These are phyloP conservation scores for Fusarium secorum DNA, from an alignment of 2,329 filamentous ascomycete genomes.

Conservation along the genomic window DNA sequence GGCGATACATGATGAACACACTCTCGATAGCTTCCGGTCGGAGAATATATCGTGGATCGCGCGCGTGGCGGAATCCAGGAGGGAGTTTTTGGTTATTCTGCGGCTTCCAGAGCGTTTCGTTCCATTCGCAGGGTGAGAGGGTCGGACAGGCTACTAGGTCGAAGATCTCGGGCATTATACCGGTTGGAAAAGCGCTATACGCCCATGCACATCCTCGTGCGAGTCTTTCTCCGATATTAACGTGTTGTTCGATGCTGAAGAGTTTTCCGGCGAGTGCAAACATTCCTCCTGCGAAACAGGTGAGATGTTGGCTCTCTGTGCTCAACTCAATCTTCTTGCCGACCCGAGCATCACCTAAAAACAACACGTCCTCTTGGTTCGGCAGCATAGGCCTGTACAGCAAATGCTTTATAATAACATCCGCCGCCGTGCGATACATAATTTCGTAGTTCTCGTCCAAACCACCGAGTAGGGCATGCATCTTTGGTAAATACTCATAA, in stretches of 20 bases:
- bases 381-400: constrained; percentile 76
- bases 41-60: constrained; percentile 59
- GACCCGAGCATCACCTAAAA: constrained; percentile 44
- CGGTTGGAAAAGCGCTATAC: constrained; percentile 61
- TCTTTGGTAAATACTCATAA: constrained; percentile 70
- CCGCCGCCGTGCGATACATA: constrained; percentile 71
- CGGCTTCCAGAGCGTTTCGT: constrained; percentile 14
- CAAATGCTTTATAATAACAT: constrained; percentile 67
- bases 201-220: constrained; percentile 66
- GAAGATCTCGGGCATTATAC: constrained; percentile 67
- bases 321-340: constrained; percentile 36
- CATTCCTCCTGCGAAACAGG: constrained; percentile 74
- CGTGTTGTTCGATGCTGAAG: constrained; percentile 58
- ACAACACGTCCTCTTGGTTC: constrained; percentile 66
- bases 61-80: constrained; percentile 69
- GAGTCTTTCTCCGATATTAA: constrained; percentile 57
- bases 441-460: constrained; percentile 65
- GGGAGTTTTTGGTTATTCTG: constrained; percentile 40
- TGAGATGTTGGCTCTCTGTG: constrained; percentile 60
- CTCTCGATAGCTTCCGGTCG: constrained; percentile 61
- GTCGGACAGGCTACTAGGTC: constrained; percentile 55
- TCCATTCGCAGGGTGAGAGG: constrained; percentile 43
- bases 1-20: constrained; percentile 58
- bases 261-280: constrained; percentile 70
- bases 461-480: constrained; percentile 72